Base-by-base conservation (phyloP, 305 asterid species). In the Fraxinus xanthoxyloides region DNA sequence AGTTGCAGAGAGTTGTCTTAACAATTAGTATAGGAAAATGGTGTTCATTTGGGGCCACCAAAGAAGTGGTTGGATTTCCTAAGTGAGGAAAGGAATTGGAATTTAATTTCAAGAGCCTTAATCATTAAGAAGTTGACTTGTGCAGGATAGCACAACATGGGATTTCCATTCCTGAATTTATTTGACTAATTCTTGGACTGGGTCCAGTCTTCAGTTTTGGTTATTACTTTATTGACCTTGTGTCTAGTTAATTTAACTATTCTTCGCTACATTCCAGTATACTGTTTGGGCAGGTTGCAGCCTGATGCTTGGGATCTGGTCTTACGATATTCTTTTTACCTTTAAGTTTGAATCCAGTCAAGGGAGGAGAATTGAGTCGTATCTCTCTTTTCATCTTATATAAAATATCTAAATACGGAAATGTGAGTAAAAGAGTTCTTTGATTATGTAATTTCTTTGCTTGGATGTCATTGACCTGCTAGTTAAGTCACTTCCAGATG, bases 381-480 rank as follows among this genome's bases (percentile, higher is more conserved):
- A 0, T 34, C 56, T 32, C 6, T 4, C 7, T n/a, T 28, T 40
- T 32, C 21, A 3, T 10, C 19, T 43, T 69, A 13, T 67, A 17
- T 51, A 32, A 46, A 69, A 13, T 7, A 21, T 82, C 38, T 9
- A 46, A 26, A 77, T 69, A 21, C 7, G 5, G 32, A 65, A 56
- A 70, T 67, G 56, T 31, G 40, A 13, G 51, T 46, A 21, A 32
- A 28, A 63, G 48, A 38, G 72, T 74, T 54, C 30, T 72, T 23
- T n/a, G 35, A 59, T 4, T 8, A 65, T 67, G 72, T 35, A 26
- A 34, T 24, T 59, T 26, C 72, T 38, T 15, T 46, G 40, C 46
- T 2, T 79, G 38, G 46, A 54, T 69, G 40, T 77, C 48, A 51
- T 65, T 43, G 83, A 56, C 38, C 76, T 46, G 73, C 46, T n/a